A percentile compares a stretch with the other conserved stretches of the same genome.
Conservation (phyloP, 2,329 filamentous ascomycete species). For the Eurotiales sp. region DNA sequence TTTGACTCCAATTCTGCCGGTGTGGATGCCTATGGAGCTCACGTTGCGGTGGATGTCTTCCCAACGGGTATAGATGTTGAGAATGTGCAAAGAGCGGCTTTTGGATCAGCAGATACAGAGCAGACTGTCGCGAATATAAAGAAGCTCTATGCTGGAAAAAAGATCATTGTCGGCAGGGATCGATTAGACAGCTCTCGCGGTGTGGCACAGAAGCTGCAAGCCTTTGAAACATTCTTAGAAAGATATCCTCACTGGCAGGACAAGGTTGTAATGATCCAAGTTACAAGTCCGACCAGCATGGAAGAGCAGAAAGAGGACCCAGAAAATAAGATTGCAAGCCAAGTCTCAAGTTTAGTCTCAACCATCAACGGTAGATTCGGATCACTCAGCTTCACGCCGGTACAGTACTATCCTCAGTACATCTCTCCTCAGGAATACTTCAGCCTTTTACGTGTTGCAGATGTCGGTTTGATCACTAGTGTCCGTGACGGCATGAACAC, state of each 20-base stretch:
- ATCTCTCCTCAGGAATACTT: conserved; percentile 88
- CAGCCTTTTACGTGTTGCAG: conserved; percentile 81
- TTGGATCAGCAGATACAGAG: conserved; percentile 64
- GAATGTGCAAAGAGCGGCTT: conserved; percentile 71
- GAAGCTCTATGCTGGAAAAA: conserved; percentile 79
- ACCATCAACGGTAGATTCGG: conserved; percentile 90
- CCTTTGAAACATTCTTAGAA: conserved; percentile 88
- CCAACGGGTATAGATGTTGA: conserved; percentile 92
- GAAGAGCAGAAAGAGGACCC: conserved; percentile 73
- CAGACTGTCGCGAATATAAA: conserved; percentile 69
- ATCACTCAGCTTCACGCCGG: conserved; percentile 81
- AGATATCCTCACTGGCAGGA: conserved; percentile 88
- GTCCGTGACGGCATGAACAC: conserved; percentile 98
- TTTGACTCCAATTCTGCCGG: conserved; percentile 82
- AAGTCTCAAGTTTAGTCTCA: conserved; percentile 85
- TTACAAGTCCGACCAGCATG: conserved; percentile 80
- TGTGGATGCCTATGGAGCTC: conserved; percentile 82
- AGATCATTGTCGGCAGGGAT: conserved; percentile 91
- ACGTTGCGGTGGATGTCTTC: conserved; percentile 88
- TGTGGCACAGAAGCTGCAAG: conserved; percentile 92
- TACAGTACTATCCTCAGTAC: conserved; percentile 94
- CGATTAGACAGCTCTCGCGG: conserved; percentile 89
- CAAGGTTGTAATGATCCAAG: conserved; percentile 89
- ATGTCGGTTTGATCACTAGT: conserved; percentile 91
- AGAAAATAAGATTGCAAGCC: conserved; percentile 77